Conservation (phyloP, 345 rosid genomes). For the Combretum micranthum region DNA sequence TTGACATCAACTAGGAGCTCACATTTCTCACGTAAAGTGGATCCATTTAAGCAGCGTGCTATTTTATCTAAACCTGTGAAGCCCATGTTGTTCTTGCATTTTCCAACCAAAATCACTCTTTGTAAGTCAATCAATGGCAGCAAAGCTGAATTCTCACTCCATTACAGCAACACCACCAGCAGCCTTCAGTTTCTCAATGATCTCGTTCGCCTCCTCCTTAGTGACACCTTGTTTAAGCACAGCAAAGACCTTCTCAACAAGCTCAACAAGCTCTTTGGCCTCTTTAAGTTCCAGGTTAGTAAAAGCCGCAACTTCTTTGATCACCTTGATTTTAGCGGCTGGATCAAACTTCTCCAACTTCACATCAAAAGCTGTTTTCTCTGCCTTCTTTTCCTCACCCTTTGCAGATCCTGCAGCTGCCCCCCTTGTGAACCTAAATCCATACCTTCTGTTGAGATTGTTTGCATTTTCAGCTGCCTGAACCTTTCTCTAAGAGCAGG, state of each 20-base stretch:
- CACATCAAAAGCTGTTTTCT: slow-evolving; percentile 22
- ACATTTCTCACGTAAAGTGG: too few species aligned
- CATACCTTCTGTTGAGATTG: slow-evolving; percentile 15
- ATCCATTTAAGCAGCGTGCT: too few species aligned
- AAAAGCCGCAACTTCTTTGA: slow-evolving; percentile 19
- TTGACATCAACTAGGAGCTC: too few species aligned
- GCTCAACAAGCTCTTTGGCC: slow-evolving; percentile 41
- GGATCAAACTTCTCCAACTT: slow-evolving; percentile 44
- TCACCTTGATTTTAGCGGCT: too few species aligned
- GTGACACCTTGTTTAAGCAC: slow-evolving; percentile 36
- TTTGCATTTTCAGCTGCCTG: slow-evolving; percentile 13
- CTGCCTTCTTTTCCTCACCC: slow-evolving; percentile 24
- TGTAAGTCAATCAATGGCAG: too few species aligned
- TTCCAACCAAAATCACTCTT: too few species aligned
- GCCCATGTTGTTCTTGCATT: too few species aligned
- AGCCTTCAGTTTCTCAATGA: slow-evolving; percentile 36
- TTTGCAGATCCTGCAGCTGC: slow-evolving; percentile 16
- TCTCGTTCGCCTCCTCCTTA: slow-evolving; percentile 32
- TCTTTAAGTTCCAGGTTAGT: slow-evolving; percentile 35
- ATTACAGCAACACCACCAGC: slow-evolving; percentile 37
- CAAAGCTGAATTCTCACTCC: slow-evolving; percentile 35
- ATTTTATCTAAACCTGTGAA: too few species aligned
- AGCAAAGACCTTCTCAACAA: slow-evolving; percentile 32
- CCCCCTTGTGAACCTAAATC: slow-evolving; percentile 17
- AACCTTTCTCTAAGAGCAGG: slow-evolving; percentile 11